Percentiles rank a stretch among this genome's conserved stretches.
phyloP scores from a whole-genome alignment of 2,329 filamentous ascomycete species.

The Trichophyton rubrum region DNA sequence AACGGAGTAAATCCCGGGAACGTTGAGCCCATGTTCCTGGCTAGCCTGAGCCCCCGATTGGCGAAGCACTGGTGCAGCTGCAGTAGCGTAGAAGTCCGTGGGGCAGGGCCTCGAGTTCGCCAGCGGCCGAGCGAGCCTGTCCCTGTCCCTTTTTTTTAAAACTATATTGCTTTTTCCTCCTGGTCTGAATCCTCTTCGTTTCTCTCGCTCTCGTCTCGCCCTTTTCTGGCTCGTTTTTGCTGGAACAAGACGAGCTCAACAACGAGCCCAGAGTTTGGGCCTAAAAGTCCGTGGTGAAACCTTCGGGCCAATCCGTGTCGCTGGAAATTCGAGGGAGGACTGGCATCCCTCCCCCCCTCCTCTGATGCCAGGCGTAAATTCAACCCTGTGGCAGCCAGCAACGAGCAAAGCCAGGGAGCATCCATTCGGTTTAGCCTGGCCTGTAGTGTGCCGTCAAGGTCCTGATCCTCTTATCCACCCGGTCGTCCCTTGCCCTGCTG shows the following conservation, averaged over 20 bases:
- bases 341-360: background rate
- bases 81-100: background rate
- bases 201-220: too few relatives aligned
- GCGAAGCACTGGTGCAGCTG: background rate
- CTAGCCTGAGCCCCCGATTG: background rate
- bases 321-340: background rate
- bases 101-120: background rate
- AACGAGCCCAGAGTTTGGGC: background rate
- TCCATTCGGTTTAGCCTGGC: background rate
- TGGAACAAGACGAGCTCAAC: background rate
- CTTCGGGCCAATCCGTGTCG: constrained; percentile 3
- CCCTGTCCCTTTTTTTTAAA: too few relatives aligned
- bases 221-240: background rate
- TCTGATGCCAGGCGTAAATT: background rate
- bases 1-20: background rate
- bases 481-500: background rate
- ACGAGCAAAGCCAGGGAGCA: background rate
- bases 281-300: constrained; percentile 4
- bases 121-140: background rate
- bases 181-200: too few relatives aligned
- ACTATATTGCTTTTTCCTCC: too few relatives aligned
- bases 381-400: background rate
- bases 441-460: background rate
- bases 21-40: constrained; percentile 2
- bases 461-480: background rate